Evolutionary conservation across 2,329 filamentous ascomycete genomes (phyloP).

Genomic region (Penicillium hesseltinei): DNA sequence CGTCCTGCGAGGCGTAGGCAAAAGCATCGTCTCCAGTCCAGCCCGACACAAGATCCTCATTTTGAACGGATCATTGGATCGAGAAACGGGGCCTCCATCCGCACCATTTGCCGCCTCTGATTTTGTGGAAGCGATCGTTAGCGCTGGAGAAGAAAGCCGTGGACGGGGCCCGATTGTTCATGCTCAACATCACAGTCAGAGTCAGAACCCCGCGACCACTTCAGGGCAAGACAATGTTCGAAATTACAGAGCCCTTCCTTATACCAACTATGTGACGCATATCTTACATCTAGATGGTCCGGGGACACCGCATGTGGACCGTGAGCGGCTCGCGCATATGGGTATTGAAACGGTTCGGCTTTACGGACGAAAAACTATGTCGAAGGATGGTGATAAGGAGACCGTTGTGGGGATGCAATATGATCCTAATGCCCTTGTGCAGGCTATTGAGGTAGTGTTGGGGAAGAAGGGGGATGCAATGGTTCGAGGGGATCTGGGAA

Average conservation of each 20-base stretch:
- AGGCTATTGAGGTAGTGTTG: conserved; percentile 74
- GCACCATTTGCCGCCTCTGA: conserved; percentile 70
- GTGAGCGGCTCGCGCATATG: conserved; percentile 58
- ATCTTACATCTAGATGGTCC: conserved; percentile 74
- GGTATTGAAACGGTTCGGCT: conserved; percentile 77
- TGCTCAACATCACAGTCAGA: conserved; percentile 2
- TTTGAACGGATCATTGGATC: conserved; percentile 77
- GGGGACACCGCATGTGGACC: conserved; percentile 68
- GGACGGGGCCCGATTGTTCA: conserved; percentile 36
- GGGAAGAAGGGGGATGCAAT: conserved; percentile 60
- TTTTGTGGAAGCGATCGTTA: conserved; percentile 76
- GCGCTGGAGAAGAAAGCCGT: conserved; percentile 69
- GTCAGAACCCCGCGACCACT: conserved; percentile 1
- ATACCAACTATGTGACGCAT: conserved; percentile 74
- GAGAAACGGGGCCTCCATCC: conserved; percentile 73
- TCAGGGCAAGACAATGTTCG: conserved; percentile 12
- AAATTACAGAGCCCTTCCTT: conserved; percentile 44
- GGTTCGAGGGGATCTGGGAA: conserved; percentile 37
- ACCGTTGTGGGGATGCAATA: conserved; percentile 62
- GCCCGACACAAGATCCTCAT: conserved; percentile 73
- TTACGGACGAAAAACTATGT: conserved; percentile 63
- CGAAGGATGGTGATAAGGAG: conserved; percentile 44
- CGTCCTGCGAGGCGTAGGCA: conserved; percentile 72
- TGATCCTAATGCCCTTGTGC: conserved; percentile 70
- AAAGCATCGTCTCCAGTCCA: conserved; percentile 55